Evolutionary conservation across 83 land plant genomes (phyloP), one percentile per base, ranked within the genome.

Genomic region (Thuja plicata): DNA sequence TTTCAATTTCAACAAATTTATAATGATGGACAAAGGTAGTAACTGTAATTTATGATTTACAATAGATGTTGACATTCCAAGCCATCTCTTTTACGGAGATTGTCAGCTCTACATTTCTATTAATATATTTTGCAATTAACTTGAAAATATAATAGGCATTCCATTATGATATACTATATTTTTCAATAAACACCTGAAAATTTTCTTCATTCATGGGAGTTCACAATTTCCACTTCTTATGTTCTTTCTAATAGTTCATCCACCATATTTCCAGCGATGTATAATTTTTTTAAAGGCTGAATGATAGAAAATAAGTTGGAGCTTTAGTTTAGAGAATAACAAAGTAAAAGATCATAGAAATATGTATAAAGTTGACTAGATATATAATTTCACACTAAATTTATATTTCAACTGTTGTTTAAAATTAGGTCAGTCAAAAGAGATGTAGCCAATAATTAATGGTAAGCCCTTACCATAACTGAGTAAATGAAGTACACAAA

Each of bases 391-490:
- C n/a, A 2, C 24, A 80, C 9, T 19, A 80, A n/a, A 80, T 80
- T 41, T 27, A 80, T 80, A 41, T 8, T 41, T 40, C 84, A 34
- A 34, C n/a, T 80, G 2, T 30, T 27, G 27, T 41, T 80, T 80
- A 80, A 27, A 19, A 37, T 78, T 21, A 19, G 27, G 30, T 27
- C 84, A 34, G 30, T 37, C 87, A 77, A 9, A 35, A 87, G 45
- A 71, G n/a, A 21, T 87, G 40, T 62, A 87, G 30, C 71, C 46
- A 46, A 87, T 41, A 73, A 71, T 37, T 60, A 13, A 40, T 87
- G 79, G 60, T 40, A 62, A 19, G 12, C 27, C 87, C 30, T 87
- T 46, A 40, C 41, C 54, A 41, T 30, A 85, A 85, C 21, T 81
- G 50, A 11, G 24, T 32, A 19, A 66, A 66, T 66, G 73, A n/a